Conservation (phyloP, 139 green algal species). For the Coelastrella sp. region DNA sequence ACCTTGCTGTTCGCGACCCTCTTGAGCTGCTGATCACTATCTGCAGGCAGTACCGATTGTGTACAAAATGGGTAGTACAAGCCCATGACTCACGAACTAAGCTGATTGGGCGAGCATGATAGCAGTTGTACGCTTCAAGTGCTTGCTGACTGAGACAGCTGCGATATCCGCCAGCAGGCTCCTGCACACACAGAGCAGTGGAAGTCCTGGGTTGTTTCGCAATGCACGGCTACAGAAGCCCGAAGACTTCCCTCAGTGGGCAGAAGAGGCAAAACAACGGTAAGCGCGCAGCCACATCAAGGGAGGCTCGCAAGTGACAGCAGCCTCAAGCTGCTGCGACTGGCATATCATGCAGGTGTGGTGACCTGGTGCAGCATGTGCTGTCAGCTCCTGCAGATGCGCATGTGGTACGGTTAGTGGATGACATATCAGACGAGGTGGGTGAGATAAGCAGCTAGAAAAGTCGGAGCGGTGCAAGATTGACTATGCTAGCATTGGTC, state of each 20-base stretch:
- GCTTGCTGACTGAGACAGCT: neutral
- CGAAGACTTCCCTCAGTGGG: slow-evolving; percentile 22
- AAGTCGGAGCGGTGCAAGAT: neutral
- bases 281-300: neutral
- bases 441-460: neutral
- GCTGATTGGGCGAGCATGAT: neutral
- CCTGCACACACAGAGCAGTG: neutral
- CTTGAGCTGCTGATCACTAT: no score
- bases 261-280: slow-evolving; percentile 7
- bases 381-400: slow-evolving; percentile 38
- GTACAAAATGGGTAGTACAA: no score
- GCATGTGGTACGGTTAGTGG: slow-evolving; percentile 50
- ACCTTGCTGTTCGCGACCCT: no score
- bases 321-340: neutral
- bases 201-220: slow-evolving; percentile 35
- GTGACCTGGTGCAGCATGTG: slow-evolving; percentile 44
- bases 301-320: neutral
- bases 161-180: neutral
- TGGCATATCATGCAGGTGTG: slow-evolving; percentile 45
- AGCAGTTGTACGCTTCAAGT: no score
- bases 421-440: slow-evolving; percentile 59
- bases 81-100: neutral
- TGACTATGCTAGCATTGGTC: neutral
- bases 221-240: slow-evolving; percentile 18
- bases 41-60: no score